A percentile compares a stretch with the other conserved stretches of the same genome.
Conservation (phyloP, 129 eudicot genomes). For the Flaveria bidentis region DNA sequence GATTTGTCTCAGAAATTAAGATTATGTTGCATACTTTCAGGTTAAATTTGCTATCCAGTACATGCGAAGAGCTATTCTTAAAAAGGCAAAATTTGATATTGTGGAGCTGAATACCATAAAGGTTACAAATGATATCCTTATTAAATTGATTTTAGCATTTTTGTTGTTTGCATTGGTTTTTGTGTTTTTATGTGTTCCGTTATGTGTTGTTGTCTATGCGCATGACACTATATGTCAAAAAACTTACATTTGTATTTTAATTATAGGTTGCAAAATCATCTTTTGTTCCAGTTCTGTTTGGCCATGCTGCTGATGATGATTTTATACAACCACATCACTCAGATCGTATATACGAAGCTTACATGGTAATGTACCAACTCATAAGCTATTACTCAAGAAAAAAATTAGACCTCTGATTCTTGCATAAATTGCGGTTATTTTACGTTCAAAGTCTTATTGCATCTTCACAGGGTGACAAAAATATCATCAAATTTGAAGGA, state of each 20-base stretch:
- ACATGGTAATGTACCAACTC: constrained; percentile 54
- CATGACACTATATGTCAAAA: constrained; percentile 5
- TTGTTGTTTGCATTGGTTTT: background rate
- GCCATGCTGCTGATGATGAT: constrained; percentile 91
- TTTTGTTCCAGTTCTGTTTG: constrained; percentile 86
- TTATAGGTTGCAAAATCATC: constrained; percentile 78
- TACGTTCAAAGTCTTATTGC: background rate
- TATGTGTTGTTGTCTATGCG: background rate
- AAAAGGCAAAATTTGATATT: constrained; percentile 94
- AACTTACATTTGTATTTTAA: constrained; percentile 21
- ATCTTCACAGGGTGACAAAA: constrained; percentile 84
- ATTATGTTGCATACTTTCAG: constrained; percentile 35
- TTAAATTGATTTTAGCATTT: constrained; percentile 6
- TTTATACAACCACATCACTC: constrained; percentile 97
- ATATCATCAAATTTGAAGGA: constrained; percentile 95
- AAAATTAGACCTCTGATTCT: background rate
- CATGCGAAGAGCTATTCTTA: constrained; percentile 86
- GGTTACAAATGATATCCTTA: constrained; percentile 35
- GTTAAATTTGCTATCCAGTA: constrained; percentile 94
- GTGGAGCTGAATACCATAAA: constrained; percentile 78
- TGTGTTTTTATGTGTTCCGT: background rate
- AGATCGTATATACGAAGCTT: constrained; percentile 83
- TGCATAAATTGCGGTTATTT: constrained; percentile 1
- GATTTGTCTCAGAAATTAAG: constrained; percentile 15
- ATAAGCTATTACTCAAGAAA: constrained; percentile 3